These are phyloP conservation scores for Leishmania amazonensis DNA, from an alignment of 208 protist species.

Conservation along the genomic window DNA sequence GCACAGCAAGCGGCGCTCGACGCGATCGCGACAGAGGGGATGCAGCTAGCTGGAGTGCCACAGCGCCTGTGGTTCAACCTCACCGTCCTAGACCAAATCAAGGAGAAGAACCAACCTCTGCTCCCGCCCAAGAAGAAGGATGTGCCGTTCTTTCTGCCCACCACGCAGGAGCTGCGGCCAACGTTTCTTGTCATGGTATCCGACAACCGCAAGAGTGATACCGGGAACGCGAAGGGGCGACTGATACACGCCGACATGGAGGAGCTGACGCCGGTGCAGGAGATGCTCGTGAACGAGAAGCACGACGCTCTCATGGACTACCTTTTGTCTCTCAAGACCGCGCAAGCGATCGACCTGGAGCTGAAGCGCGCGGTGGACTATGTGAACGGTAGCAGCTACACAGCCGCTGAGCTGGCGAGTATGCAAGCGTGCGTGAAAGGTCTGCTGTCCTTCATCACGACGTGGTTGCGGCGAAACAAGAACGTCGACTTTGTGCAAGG, in stretches of 20 bases:
- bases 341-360: slow-evolving; percentile 79
- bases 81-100: slow-evolving; percentile 87
- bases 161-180: slow-evolving; percentile 78
- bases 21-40: slow-evolving; percentile 55
- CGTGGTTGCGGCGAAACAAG: slow-evolving; percentile 55
- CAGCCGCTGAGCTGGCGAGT: slow-evolving; percentile 50
- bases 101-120: slow-evolving; percentile 89
- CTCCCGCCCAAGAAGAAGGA: slow-evolving; percentile 91
- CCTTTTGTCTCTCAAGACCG: slow-evolving; percentile 48
- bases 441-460: slow-evolving; percentile 58
- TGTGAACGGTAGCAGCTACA: slow-evolving; percentile 69
- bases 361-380: slow-evolving; percentile 74
- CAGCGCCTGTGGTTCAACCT: slow-evolving; percentile 84
- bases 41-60: slow-evolving; percentile 68
- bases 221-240: slow-evolving; percentile 11
- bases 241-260: slow-evolving; percentile 38
- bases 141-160: slow-evolving; percentile 91
- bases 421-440: slow-evolving; percentile 55
- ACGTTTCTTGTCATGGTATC: slow-evolving; percentile 79
- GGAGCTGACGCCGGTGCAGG: slow-evolving; percentile 62
- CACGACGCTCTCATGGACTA: slow-evolving; percentile 69
- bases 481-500: slow-evolving; percentile 85
- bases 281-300: slow-evolving; percentile 56
- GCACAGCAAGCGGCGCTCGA: slow-evolving; percentile 52
- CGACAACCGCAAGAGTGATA: slow-evolving; percentile 23